Percentiles rank a stretch among this genome's conserved stretches.
These are phyloP conservation scores for Kregervanrija fluxuum DNA, from an alignment of 805 yeast genomes.

Conservation along the genomic window DNA sequence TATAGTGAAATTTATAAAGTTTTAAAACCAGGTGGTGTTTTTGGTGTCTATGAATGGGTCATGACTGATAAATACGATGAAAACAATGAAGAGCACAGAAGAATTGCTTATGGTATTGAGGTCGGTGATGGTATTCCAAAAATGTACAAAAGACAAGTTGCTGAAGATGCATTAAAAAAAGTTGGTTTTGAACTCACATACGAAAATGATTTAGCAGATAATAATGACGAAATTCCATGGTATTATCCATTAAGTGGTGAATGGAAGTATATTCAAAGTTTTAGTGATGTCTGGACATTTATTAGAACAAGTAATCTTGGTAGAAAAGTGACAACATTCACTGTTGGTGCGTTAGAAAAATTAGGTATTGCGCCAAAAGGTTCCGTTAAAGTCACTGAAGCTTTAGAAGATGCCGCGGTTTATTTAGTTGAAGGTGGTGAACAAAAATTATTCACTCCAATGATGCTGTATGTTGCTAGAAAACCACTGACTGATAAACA, in stretches of 20 bases:
- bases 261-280: constrained; percentile 74
- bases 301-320: constrained; percentile 86
- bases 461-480: constrained; percentile 87
- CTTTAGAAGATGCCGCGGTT: constrained; percentile 95
- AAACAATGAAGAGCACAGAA: constrained; percentile 79
- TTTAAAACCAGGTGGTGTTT: constrained; percentile 94
- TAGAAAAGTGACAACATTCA: constrained; percentile 74
- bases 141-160: constrained; percentile 83
- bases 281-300: constrained; percentile 73
- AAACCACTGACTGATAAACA: constrained; percentile 49
- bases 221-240: constrained; percentile 88
- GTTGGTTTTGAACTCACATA: constrained; percentile 83
- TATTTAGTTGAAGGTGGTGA: constrained; percentile 91
- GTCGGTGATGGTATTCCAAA: constrained; percentile 98
- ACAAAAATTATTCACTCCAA: constrained; percentile 88
- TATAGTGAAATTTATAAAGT: constrained; percentile 91
- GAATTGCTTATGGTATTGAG: constrained; percentile 94
- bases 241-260: constrained; percentile 95
- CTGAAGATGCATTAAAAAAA: constrained; percentile 72
- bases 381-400: constrained; percentile 79
- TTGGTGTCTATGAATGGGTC: constrained; percentile 99
- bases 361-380: constrained; percentile 91
- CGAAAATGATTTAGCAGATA: constrained; percentile 76
- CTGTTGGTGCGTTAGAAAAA: constrained; percentile 77
- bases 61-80: constrained; percentile 94